Percentiles rank a stretch among this genome's conserved stretches.
Evolutionary conservation across 768 basidiomycete species (phyloP).

Genomic region (Suillus alpinus): DNA sequence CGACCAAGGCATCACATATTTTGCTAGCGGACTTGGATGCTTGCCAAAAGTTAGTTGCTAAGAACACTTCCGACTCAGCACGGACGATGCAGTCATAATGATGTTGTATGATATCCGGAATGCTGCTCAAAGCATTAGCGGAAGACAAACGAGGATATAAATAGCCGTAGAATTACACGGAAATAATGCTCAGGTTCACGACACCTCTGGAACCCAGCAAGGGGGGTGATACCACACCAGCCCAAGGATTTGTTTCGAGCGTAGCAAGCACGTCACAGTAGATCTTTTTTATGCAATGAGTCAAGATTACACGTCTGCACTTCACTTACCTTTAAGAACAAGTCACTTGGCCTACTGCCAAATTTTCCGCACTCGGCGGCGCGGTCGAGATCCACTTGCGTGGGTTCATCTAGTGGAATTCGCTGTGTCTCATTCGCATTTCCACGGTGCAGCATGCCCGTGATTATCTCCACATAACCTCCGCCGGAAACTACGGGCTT

Average conservation of each 20-base stretch:
- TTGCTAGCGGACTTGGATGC: slow-evolving; percentile 48
- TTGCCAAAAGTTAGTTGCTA: slow-evolving; percentile 67
- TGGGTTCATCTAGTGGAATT: slow-evolving; percentile 25
- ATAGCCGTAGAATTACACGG: slow-evolving; percentile 36
- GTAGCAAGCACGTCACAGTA: slow-evolving; percentile 61
- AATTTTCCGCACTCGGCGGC: slow-evolving; percentile 52
- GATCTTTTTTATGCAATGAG: slow-evolving; percentile 37
- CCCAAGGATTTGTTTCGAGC: slow-evolving; percentile 52
- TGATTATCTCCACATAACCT: slow-evolving; percentile 18
- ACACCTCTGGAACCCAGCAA: slow-evolving; percentile 63
- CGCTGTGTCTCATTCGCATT: slow-evolving; percentile 17
- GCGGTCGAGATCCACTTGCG: slow-evolving; percentile 41
- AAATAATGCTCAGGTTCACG: slow-evolving; percentile 60
- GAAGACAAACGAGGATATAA: neutral
- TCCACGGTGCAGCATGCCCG: slow-evolving; percentile 15
- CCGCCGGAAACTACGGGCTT: slow-evolving; percentile 22
- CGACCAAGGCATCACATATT: slow-evolving; percentile 48
- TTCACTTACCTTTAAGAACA: slow-evolving; percentile 55
- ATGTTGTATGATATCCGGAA: slow-evolving; percentile 74
- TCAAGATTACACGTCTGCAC: neutral
- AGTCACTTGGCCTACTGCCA: slow-evolving; percentile 49
- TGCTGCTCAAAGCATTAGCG: slow-evolving; percentile 31
- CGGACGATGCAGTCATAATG: slow-evolving; percentile 59
- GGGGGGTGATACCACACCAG: slow-evolving; percentile 58
- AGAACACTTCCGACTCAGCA: slow-evolving; percentile 61